Evolutionary conservation across 805 yeast species (phyloP).

Genomic region (Suhomyces emberorum): DNA sequence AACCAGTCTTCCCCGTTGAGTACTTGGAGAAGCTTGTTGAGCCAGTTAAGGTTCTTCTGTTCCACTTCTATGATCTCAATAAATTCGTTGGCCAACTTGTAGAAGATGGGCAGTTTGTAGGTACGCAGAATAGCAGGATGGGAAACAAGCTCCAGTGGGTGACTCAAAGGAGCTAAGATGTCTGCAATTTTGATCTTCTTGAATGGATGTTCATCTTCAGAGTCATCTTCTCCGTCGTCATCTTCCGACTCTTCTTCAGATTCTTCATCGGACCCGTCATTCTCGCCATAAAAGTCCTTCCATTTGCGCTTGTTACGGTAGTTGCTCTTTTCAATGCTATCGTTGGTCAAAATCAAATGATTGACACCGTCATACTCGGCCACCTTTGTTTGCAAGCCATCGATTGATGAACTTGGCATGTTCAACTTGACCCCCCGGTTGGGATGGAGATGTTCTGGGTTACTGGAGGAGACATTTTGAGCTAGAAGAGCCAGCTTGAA

Average conservation of each 20-base stretch:
- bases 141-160: constrained; percentile 72
- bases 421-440: constrained; percentile 35
- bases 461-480: constrained; percentile 8
- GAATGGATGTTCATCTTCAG: constrained; percentile 23
- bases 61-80: constrained; percentile 78
- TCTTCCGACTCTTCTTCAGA: constrained; percentile 11
- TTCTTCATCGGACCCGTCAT: constrained; percentile 3
- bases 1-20: constrained; percentile 85
- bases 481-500: constrained; percentile 37
- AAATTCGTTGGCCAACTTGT: constrained; percentile 63
- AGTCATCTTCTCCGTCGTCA: constrained; percentile 11
- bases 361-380: constrained; percentile 38
- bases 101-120: constrained; percentile 51
- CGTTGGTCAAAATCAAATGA: constrained; percentile 37
- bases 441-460: constrained; percentile 12
- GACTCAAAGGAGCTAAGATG: constrained; percentile 71
- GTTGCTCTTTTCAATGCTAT: constrained; percentile 26
- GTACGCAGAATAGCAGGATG: constrained; percentile 70
- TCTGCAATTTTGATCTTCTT: constrained; percentile 33
- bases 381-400: constrained; percentile 28
- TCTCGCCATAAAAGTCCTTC: constrained; percentile 25
- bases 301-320: constrained; percentile 34
- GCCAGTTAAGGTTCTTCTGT: constrained; percentile 68
- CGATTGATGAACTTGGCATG: constrained; percentile 13
- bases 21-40: constrained; percentile 69